phyloP scores from a whole-genome alignment of 306 rosid species.

The Malus orientalis region DNA sequence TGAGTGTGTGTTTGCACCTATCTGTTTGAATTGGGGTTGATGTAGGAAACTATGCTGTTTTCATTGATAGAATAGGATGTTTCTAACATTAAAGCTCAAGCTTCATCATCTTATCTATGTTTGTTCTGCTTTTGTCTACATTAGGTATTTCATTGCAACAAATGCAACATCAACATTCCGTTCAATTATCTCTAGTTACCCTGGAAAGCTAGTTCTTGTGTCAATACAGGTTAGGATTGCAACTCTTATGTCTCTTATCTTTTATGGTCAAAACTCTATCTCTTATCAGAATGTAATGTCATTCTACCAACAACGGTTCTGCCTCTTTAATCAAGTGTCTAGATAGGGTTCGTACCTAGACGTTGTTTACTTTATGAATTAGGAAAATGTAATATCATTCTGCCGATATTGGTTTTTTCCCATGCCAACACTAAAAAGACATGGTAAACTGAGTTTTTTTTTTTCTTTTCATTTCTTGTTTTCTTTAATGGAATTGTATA shows the following conservation, averaged over 20 bases:
- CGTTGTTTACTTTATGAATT: background rate
- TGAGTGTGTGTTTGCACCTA: background rate
- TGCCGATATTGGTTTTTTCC: background rate
- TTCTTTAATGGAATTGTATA: no score
- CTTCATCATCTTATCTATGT: slow-evolving; percentile 11
- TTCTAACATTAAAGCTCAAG: background rate
- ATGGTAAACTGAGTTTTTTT: no score
- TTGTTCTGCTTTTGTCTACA: slow-evolving; percentile 15
- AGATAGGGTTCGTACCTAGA: background rate
- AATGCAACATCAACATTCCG: slow-evolving; percentile 86
- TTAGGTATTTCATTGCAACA: slow-evolving; percentile 66
- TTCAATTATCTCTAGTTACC: slow-evolving; percentile 63
- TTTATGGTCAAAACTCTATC: background rate
- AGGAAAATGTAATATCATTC: background rate
- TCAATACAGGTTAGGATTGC: slow-evolving; percentile 65
- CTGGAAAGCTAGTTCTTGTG: slow-evolving; percentile 68
- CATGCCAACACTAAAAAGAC: no score
- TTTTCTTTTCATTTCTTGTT: no score
- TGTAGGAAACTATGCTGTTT: background rate
- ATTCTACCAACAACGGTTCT: background rate
- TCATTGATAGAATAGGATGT: background rate
- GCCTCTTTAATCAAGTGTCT: background rate
- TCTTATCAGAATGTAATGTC: background rate
- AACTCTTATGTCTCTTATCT: slow-evolving; percentile 1
- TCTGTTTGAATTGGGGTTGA: background rate